These are phyloP conservation scores for Ophiocordyceps robertsii DNA, from an alignment of 2,329 filamentous ascomycete genomes.

Conservation along the genomic window DNA sequence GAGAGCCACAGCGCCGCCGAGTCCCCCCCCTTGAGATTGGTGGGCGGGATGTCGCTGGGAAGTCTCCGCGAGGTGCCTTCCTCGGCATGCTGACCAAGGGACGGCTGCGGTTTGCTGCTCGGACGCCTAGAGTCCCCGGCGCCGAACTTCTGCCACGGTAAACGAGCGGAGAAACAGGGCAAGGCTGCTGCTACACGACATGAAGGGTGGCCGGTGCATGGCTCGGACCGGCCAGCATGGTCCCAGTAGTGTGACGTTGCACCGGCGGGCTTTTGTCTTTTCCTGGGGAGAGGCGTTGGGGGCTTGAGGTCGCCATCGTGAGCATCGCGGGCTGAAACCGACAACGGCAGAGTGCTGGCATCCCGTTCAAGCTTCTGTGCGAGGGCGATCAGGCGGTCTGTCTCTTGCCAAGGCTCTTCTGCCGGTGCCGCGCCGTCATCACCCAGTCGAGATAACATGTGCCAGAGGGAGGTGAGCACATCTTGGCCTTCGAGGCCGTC, in stretches of 20 bases:
- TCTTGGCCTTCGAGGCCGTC: slow-evolving; percentile 18
- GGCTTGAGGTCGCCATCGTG: background rate
- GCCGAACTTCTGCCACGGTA: too few relatives aligned
- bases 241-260: slow-evolving; percentile 16
- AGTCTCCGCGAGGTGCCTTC: background rate
- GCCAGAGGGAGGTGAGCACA: slow-evolving; percentile 17
- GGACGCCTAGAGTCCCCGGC: too few relatives aligned
- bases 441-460: slow-evolving; percentile 7
- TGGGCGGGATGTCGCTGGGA: background rate
- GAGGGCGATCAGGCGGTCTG: slow-evolving; percentile 19
- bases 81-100: background rate
- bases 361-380: slow-evolving; percentile 15
- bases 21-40: too few relatives aligned
- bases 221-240: background rate
- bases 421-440: slow-evolving; percentile 1
- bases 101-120: background rate
- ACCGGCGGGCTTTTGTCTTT: background rate
- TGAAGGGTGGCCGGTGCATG: background rate
- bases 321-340: background rate
- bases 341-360: slow-evolving; percentile 6
- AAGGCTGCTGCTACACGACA: slow-evolving; percentile 1
- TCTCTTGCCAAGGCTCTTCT: slow-evolving; percentile 17
- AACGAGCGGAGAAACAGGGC: slow-evolving; percentile 1
- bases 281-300: background rate
- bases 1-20: background rate